A percentile compares a stretch with the other conserved stretches of the same genome.
phyloP scores from a whole-genome alignment of 2,329 filamentous ascomycete genomes.

The Exophiala lecanii-corni region DNA sequence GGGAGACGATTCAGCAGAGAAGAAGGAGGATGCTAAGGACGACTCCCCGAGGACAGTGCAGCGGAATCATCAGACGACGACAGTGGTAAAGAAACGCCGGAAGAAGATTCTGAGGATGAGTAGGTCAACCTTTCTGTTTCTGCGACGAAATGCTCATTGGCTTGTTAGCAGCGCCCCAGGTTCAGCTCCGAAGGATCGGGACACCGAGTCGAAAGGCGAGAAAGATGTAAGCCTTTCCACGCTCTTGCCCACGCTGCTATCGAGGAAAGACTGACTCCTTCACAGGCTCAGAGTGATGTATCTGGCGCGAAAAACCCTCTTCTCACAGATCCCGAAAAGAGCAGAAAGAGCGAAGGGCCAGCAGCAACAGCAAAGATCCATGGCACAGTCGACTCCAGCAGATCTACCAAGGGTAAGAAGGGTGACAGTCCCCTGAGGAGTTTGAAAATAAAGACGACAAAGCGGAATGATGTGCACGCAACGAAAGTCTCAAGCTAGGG shows the following conservation, averaged over 20 bases:
- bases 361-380: slow-evolving; percentile 53
- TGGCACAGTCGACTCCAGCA: slow-evolving; percentile 42
- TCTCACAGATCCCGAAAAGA: slow-evolving; percentile 44
- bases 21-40: slow-evolving; percentile 31
- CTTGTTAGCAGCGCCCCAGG: slow-evolving; percentile 20
- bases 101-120: slow-evolving; percentile 32
- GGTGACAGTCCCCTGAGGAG: not conserved
- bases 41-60: slow-evolving; percentile 31
- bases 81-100: slow-evolving; percentile 29
- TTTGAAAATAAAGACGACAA: slow-evolving; percentile 3
- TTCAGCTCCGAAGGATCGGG: slow-evolving; percentile 24
- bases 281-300: slow-evolving; percentile 16
- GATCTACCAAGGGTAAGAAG: slow-evolving; percentile 25
- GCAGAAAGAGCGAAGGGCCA: slow-evolving; percentile 54
- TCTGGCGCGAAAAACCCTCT: slow-evolving; percentile 42
- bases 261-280: not conserved
- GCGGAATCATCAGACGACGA: not conserved
- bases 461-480: not conserved
- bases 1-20: slow-evolving; percentile 29
- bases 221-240: slow-evolving; percentile 22
- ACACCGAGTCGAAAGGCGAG: slow-evolving; percentile 43
- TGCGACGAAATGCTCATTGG: slow-evolving; percentile 32
- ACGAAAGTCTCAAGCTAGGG: too few species aligned
- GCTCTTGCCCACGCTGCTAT: too few species aligned
- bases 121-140: too few species aligned